Base-by-base conservation (phyloP, 1,284 basidiomycete species). In the Polyporus tsugae region DNA sequence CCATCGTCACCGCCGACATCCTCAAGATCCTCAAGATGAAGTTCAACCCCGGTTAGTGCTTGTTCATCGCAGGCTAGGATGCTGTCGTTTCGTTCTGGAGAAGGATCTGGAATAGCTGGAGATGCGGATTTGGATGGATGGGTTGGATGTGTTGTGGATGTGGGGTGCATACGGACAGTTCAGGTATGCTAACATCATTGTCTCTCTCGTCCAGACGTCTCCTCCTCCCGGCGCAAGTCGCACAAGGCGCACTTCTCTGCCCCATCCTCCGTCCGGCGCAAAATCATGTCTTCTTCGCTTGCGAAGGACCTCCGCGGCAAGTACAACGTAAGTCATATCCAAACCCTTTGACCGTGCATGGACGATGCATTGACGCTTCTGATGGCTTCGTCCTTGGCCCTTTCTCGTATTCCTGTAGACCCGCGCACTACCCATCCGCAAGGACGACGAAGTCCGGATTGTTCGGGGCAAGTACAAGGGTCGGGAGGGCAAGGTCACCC, bases 401-500 rank as follows among this genome's bases (percentile, higher is more conserved):
- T 17, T 6, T 39, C 9, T 25, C 11, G 10, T 17, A 10, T 36
- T 11, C 10, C 42, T 66, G 53, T 81, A 96, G 95, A 84, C 90
- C 75, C 96, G 97, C 76, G 96, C 97, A 70, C 85, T 99, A 75
- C 97, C 98, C 70, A 91, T 99, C 79, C 95, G 97, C 82, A 98
- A 98, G 85, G 97, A 98, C 78, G 98, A 99, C 83, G 97, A 99
- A 86, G 98, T 99, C 72, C 87, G 95, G 80, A 97, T 99, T 78
- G 95, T 99, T 75, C 88, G 95, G 76, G 96, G 96, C 71, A 96
- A 97, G 83, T 96, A 97, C 91, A 97, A 97, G 88, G 96, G 97
- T 73, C 91, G 96, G 82, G 98, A 99, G 88, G 98, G 98, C 80
- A 97, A 98, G 86, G 91, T 97, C 75, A 95, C 93, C 72, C 95